These are phyloP conservation scores for Spergularia marina DNA, from an alignment of 148 eudicot species.

Conservation along the genomic window DNA sequence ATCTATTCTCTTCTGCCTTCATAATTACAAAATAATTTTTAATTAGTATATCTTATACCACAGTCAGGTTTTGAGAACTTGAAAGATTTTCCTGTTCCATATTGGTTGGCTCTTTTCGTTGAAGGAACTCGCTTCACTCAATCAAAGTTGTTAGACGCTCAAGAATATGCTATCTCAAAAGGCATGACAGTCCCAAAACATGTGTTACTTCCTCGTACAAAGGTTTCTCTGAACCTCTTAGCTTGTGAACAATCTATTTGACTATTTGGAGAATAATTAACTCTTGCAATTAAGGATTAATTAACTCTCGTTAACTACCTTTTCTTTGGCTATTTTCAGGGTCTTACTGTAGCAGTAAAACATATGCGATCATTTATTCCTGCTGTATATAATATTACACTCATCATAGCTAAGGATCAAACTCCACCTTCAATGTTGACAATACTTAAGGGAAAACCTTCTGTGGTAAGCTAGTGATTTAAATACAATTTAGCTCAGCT, in stretches of 20 bases:
- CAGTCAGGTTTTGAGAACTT: slow-evolving; percentile 57
- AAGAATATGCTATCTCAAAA: slow-evolving; percentile 52
- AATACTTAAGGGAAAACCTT: slow-evolving; percentile 46
- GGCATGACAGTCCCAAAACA: slow-evolving; percentile 54
- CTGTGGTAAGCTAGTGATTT: slow-evolving; percentile 44
- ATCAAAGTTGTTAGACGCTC: slow-evolving; percentile 60
- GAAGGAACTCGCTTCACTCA: slow-evolving; percentile 74
- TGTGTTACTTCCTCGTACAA: slow-evolving; percentile 72
- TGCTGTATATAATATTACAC: slow-evolving; percentile 52
- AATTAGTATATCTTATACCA: background rate
- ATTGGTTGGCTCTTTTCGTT: slow-evolving; percentile 63
- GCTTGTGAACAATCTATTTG: too few species aligned
- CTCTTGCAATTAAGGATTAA: too few species aligned
- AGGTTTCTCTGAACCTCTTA: slow-evolving; percentile 31
- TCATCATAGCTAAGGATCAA: slow-evolving; percentile 45
- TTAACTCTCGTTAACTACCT: background rate
- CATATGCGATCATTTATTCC: slow-evolving; percentile 60
- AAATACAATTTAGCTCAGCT: too few species aligned
- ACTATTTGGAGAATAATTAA: too few species aligned
- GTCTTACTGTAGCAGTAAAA: slow-evolving; percentile 54
- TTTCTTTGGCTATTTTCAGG: slow-evolving; percentile 38
- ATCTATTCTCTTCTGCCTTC: slow-evolving; percentile 5
- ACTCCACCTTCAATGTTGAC: slow-evolving; percentile 54
- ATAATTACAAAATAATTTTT: background rate
- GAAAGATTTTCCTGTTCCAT: slow-evolving; percentile 59